These are phyloP conservation scores for Pilaira anomala DNA, from an alignment of 192 early-diverging fungal species.

Conservation along the genomic window DNA sequence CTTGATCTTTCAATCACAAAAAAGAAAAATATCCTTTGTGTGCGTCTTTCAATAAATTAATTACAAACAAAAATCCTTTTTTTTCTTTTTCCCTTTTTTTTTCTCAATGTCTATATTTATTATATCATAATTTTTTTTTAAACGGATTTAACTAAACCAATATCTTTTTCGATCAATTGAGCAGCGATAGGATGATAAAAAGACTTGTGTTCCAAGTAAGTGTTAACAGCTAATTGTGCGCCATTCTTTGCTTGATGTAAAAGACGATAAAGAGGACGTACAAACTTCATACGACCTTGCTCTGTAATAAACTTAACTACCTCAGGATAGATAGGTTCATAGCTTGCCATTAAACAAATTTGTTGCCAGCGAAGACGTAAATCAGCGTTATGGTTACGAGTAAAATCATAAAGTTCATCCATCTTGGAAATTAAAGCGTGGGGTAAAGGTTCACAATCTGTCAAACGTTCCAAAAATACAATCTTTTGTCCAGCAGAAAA, in stretches of 20 bases:
- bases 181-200: slow-evolving; percentile 97
- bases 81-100: too few relatives aligned
- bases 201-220: slow-evolving; percentile 69
- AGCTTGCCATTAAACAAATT: slow-evolving; percentile 73
- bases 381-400: slow-evolving; percentile 75
- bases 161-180: slow-evolving; percentile 85
- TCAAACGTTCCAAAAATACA: slow-evolving; percentile 79
- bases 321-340: slow-evolving; percentile 70
- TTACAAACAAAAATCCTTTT: too few relatives aligned
- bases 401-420: slow-evolving; percentile 71
- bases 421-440: slow-evolving; percentile 59
- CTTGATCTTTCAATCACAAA: slow-evolving; percentile 10
- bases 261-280: slow-evolving; percentile 77
- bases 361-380: slow-evolving; percentile 85
- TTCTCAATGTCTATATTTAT: not conserved
- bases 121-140: not conserved
- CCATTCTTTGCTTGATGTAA: slow-evolving; percentile 70
- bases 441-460: slow-evolving; percentile 59
- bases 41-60: not conserved
- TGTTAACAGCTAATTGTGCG: slow-evolving; percentile 67
- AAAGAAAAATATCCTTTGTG: not conserved
- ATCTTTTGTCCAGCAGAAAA: slow-evolving; percentile 79
- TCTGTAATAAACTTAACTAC: slow-evolving; percentile 80
- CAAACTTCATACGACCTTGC: slow-evolving; percentile 94
- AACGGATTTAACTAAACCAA: slow-evolving; percentile 39